Evolutionary conservation across 768 basidiomycete genomes (phyloP).

Genomic region (Suillus ampliporus): DNA sequence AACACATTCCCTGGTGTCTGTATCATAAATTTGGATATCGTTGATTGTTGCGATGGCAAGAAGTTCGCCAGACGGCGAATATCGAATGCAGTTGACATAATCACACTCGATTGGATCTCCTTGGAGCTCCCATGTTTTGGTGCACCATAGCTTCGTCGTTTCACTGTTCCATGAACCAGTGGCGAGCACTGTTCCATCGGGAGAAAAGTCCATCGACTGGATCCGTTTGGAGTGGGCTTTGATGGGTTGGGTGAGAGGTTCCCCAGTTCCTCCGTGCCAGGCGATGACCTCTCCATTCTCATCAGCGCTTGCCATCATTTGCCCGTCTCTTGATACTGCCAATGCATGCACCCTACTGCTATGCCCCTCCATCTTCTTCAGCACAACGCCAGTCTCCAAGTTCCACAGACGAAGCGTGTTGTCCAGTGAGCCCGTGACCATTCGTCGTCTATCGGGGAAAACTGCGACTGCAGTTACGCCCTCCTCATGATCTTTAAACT

Average conservation of each 20-base stretch:
- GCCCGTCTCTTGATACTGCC: neutral
- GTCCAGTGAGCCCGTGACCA: neutral
- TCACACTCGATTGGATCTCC: neutral
- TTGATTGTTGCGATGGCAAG: neutral
- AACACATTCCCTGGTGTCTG: neutral
- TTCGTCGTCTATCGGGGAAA: neutral
- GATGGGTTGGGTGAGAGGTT: neutral
- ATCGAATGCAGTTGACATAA: neutral
- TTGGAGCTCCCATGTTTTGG: neutral
- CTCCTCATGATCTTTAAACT: neutral
- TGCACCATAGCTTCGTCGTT: neutral
- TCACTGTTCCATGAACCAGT: neutral
- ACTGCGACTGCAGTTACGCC: neutral
- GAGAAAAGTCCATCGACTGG: neutral
- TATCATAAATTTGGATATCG: neutral
- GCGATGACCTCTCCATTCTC: neutral
- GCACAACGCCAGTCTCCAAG: neutral
- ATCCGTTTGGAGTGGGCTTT: neutral
- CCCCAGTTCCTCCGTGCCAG: neutral
- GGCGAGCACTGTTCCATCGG: neutral
- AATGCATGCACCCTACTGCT: neutral
- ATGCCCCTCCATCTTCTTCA: conserved; percentile 2
- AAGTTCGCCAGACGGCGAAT: neutral
- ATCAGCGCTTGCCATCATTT: neutral
- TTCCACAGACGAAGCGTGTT: neutral